phyloP scores from a whole-genome alignment of 2,329 filamentous ascomycete genomes.

The Orbilia ellipsospora region DNA sequence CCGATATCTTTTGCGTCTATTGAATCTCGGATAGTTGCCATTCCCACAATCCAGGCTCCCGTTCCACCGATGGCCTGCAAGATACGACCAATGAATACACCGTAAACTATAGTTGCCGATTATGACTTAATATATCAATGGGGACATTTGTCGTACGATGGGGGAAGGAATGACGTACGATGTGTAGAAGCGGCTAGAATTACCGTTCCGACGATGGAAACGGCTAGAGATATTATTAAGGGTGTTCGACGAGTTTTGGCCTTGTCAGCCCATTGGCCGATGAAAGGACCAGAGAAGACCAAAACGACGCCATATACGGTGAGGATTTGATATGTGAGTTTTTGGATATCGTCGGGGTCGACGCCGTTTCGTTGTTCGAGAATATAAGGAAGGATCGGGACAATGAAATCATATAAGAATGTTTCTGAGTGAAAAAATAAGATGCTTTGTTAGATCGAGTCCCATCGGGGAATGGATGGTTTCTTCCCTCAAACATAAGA shows the following conservation, averaged over 20 bases:
- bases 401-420: constrained; percentile 71
- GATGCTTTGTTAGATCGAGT: not conserved
- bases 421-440: constrained; percentile 10
- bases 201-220: constrained; percentile 68
- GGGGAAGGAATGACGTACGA: constrained; percentile 48
- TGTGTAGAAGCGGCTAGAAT: constrained; percentile 64
- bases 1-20: constrained; percentile 59
- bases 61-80: constrained; percentile 60
- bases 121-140: not conserved
- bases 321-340: constrained; percentile 67
- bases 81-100: constrained; percentile 59
- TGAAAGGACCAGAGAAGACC: constrained; percentile 67
- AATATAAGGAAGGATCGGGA: constrained; percentile 66
- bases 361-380: constrained; percentile 67
- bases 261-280: constrained; percentile 69
- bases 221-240: constrained; percentile 69
- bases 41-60: constrained; percentile 61
- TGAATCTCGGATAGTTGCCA: constrained; percentile 60
- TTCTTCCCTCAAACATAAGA: not conserved
- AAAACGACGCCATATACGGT: constrained; percentile 69
- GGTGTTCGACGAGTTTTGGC: constrained; percentile 68
- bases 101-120: constrained; percentile 50
- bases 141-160: no score
- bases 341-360: constrained; percentile 67
- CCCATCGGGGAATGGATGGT: not conserved